Evolutionary conservation across 495 filamentous ascomycete genomes (phyloP).

Genomic region (Pyrenopolyporus hunteri): DNA sequence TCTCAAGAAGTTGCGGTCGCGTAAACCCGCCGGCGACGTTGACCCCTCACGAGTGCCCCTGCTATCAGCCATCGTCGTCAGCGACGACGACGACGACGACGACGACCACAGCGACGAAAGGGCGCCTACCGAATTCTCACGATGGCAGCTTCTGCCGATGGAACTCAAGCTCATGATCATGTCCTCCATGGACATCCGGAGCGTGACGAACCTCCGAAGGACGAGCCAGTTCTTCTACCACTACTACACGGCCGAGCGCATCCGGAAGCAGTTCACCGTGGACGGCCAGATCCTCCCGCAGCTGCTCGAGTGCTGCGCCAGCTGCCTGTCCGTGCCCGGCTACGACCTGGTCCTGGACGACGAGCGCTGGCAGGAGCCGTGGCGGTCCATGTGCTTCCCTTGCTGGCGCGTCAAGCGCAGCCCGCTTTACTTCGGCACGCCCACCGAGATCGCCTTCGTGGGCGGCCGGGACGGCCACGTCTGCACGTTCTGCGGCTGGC

Average conservation of each 20-base stretch:
- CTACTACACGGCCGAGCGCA: neutral
- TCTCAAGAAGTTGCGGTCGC: too few species aligned
- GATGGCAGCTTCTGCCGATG: slow-evolving; percentile 25
- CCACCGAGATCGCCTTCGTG: neutral
- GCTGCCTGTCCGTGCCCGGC: neutral
- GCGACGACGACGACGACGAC: too few species aligned
- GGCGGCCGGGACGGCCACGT: neutral
- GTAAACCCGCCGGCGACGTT: too few species aligned
- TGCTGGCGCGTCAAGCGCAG: slow-evolving; percentile 19
- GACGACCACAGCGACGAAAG: too few species aligned
- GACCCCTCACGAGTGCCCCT: too few species aligned
- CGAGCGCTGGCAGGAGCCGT: neutral
- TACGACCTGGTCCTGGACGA: slow-evolving; percentile 2
- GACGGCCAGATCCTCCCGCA: neutral
- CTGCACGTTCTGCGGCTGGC: slow-evolving; percentile 15
- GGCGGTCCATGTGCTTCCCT: slow-evolving; percentile 9
- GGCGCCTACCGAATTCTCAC: neutral
- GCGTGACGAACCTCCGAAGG: slow-evolving; percentile 40
- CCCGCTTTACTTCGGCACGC: neutral
- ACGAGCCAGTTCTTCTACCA: slow-evolving; percentile 39
- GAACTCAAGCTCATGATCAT: slow-evolving; percentile 45
- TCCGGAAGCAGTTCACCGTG: neutral
- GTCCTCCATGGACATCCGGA: slow-evolving; percentile 34
- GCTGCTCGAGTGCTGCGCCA: neutral
- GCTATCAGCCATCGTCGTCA: neutral